Evolutionary conservation across 768 basidiomycete genomes (phyloP), one percentile per base, ranked within the genome.

Genomic region (Boletus eberwhitei): DNA sequence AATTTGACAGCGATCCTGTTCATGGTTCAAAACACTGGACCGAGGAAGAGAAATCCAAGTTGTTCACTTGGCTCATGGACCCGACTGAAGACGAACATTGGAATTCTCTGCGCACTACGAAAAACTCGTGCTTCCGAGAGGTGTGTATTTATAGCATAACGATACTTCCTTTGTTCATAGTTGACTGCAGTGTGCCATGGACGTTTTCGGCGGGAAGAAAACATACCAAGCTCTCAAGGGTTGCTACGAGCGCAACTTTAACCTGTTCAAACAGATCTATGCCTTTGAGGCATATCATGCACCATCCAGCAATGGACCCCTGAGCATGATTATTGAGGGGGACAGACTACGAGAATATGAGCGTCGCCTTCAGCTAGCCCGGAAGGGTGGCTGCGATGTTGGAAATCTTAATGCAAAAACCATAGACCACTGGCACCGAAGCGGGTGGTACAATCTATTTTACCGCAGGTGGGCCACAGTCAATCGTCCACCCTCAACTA

Each of bases 21-120:
- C 80, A 82, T 55, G 88, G 88, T 24, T 85, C 88, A 2, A 90
- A 90, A 60, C 88, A 91, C 61, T 91, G 88, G 88, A 87, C 87
- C 0, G 89, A 90, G 66, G 87, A 89, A 9, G 88, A 91, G 65
- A 91, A 90, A 71, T 79, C 86, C 14, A 83, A 80, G 57, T 74
- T 91, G 43, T 91, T 91, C 69, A 80, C 73, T 41, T 91, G 88
- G 88, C 80, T 91, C 44, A 87, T 91, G 83, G 87, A 80, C 21
- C 73, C 71, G 13, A 78, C 78, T 17, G 81, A 85, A 62, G 87
- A 90, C 61, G 86, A 88, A 19, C 86, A 89, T 55, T 91, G 88
- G 84, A 87, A 84, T 59, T 74, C 85, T 21, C 82, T 91, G 46
- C 80, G 86, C 29, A 86, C 87, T 4, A 86, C 87, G 8, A 91